A percentile compares a stretch with the other conserved stretches of the same genome.
phyloP scores from a whole-genome alignment of 1,284 basidiomycete genomes.

The Moniliella sp. region DNA sequence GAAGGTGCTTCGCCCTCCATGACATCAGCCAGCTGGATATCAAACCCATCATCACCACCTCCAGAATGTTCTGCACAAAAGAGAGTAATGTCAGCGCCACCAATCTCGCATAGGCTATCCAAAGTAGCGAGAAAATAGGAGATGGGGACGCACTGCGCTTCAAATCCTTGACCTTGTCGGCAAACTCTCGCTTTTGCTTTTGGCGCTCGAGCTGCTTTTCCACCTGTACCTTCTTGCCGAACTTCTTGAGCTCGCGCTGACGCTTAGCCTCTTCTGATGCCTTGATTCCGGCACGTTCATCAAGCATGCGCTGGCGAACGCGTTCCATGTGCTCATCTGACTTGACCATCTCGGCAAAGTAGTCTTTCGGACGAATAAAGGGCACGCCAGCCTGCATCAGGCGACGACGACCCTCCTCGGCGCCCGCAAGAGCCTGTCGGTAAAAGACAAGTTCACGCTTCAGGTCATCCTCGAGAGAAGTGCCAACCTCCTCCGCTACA shows the following conservation, averaged over 20 bases:
- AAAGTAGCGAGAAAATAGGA: too few relatives aligned
- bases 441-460: conserved; percentile 90
- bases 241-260: conserved; percentile 88
- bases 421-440: conserved; percentile 73
- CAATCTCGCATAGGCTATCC: conserved; percentile 3
- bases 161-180: conserved; percentile 35
- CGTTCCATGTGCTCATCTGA: conserved; percentile 92
- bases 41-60: conserved; percentile 47
- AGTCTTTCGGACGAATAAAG: conserved; percentile 79
- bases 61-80: not conserved
- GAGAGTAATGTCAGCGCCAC: not conserved
- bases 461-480: conserved; percentile 53
- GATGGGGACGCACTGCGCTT: conserved; percentile 68
- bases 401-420: conserved; percentile 51
- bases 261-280: conserved; percentile 72
- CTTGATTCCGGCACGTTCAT: conserved; percentile 72
- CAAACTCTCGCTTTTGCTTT: conserved; percentile 56
- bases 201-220: conserved; percentile 63
- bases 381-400: conserved; percentile 55
- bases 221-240: conserved; percentile 81
- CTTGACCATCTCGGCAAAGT: conserved; percentile 98
- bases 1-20: conserved; percentile 11
- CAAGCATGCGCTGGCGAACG: conserved; percentile 68
- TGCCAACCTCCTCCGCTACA: conserved; percentile 42
- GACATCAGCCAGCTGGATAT: conserved; percentile 49